These are phyloP conservation scores for Phialophora expanda DNA, from an alignment of 2,329 filamentous ascomycete species.

Conservation along the genomic window DNA sequence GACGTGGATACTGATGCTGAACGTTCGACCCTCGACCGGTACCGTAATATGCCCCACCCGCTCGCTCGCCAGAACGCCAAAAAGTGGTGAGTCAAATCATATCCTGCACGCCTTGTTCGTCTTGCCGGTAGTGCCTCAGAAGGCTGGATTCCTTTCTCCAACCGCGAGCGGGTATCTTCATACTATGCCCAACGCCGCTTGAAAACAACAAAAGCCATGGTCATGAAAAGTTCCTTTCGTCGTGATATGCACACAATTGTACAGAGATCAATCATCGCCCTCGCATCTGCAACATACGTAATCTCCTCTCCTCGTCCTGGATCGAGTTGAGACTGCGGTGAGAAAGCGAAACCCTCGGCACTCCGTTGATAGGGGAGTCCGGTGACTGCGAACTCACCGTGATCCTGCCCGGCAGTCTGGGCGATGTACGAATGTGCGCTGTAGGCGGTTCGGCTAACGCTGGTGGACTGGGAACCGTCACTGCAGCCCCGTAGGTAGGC, in stretches of 20 bases:
- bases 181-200: neutral
- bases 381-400: constrained; percentile 27
- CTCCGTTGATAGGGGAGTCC: constrained; percentile 40
- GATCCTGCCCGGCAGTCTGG: constrained; percentile 46
- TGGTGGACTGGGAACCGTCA: constrained; percentile 37
- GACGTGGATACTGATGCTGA: neutral
- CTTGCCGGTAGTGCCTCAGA: no score
- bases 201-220: neutral
- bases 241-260: neutral
- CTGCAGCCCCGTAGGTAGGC: constrained; percentile 70
- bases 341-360: constrained; percentile 39
- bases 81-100: neutral
- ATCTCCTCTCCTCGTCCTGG: constrained; percentile 49
- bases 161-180: neutral
- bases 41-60: neutral
- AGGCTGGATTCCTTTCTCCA: neutral
- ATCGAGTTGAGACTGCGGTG: constrained; percentile 38
- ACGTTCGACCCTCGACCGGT: neutral
- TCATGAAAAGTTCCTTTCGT: neutral
- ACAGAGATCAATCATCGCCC: constrained; percentile 35
- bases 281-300: constrained; percentile 49
- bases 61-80: neutral
- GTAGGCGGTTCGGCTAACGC: constrained; percentile 47
- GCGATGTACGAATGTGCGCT: constrained; percentile 46
- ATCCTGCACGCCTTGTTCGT: neutral